Base-by-base conservation (phyloP, 2,329 filamentous ascomycete genomes). In the Blastomyces gilchristii region DNA sequence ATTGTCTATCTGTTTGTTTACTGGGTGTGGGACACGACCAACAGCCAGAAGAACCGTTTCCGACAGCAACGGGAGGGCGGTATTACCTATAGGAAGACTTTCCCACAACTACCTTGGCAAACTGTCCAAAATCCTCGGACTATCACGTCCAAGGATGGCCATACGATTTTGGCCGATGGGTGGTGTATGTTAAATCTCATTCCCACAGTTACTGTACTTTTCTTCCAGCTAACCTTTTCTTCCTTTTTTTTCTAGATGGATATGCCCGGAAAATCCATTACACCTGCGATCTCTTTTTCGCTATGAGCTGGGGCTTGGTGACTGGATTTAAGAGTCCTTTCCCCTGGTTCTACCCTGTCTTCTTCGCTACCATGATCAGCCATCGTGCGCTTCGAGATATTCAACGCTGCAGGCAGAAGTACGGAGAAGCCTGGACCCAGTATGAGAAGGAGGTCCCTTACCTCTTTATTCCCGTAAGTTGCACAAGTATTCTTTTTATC, bases 31-130 rank as follows among this genome's bases (percentile, higher is more conserved):
- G 91, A 96, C 72, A 94, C 90, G 53, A 87, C 86, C 77, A 96
- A 96, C 79, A 90, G 86, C 72, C 91, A 96, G 77, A 96, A 96
- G 84, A 96, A 96, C 79, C 87, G 89, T 67, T 96, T 93, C 84
- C 87, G 91, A 62, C 85, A 88, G 67, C 82, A 85, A 76, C 90
- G 95, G 78, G 85, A 87, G 65, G 86, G 86, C 50, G 63, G 67
- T 41, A 68, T 75, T 61, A 76, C 87, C 61, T 80, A 85, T 73
- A 88, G 91, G 70, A 89, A 87, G 69, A 87, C 90, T 2, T 96
- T 96, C 79, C 91, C 92, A 5, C 89, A 93, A 75, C 83, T 96
- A n/a, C 91, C 90, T 8, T 97, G 90, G 87, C 89, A 89, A 75
- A 87, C 86, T 4, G 76, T 96, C 65, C 78, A 90, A 69, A 92